A percentile compares a stretch with the other conserved stretches of the same genome.
Evolutionary conservation across 2,329 filamentous ascomycete genomes (phyloP).

Genomic region (Hypoxylon sp.): DNA sequence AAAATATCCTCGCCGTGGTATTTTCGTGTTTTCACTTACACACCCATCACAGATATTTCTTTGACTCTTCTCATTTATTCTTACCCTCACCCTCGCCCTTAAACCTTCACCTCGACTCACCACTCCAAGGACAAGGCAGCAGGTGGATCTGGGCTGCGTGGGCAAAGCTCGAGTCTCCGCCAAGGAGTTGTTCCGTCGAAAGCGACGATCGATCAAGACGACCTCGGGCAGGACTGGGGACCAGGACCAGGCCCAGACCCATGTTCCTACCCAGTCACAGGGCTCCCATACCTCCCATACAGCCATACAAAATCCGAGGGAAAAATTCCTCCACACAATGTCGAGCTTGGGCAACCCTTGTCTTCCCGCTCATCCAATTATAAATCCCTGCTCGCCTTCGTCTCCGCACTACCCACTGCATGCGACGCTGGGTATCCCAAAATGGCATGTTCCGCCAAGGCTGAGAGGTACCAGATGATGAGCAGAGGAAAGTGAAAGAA

Average conservation of each 20-base stretch:
- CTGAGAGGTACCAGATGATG: conserved; percentile 17
- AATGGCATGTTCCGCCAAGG: conserved; percentile 27
- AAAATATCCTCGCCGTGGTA: not conserved
- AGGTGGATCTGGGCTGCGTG: not conserved
- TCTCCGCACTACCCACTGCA: conserved; percentile 35
- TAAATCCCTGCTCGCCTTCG: conserved; percentile 32
- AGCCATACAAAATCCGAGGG: conserved; percentile 25
- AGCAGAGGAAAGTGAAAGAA: conserved; percentile 10
- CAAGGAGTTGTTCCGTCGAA: conserved; percentile 36
- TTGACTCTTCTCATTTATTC: conserved; percentile 1
- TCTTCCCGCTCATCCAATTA: conserved; percentile 40
- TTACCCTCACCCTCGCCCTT: too few relatives aligned
- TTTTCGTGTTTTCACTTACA: conserved; percentile 15
- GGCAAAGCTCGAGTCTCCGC: conserved; percentile 23
- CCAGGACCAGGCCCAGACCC: conserved; percentile 33
- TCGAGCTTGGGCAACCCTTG: conserved; percentile 32
- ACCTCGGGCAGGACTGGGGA: conserved; percentile 23
- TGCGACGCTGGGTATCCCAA: conserved; percentile 29
- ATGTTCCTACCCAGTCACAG: conserved; percentile 30
- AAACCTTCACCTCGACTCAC: conserved; percentile 11
- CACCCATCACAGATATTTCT: conserved; percentile 12
- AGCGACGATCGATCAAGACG: conserved; percentile 42
- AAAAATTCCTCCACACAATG: conserved; percentile 37
- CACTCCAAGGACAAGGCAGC: not conserved
- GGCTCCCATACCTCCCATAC: conserved; percentile 34